Base-by-base conservation (phyloP, 2,329 filamentous ascomycete species). In the Dactylonectria macrodidyma region DNA sequence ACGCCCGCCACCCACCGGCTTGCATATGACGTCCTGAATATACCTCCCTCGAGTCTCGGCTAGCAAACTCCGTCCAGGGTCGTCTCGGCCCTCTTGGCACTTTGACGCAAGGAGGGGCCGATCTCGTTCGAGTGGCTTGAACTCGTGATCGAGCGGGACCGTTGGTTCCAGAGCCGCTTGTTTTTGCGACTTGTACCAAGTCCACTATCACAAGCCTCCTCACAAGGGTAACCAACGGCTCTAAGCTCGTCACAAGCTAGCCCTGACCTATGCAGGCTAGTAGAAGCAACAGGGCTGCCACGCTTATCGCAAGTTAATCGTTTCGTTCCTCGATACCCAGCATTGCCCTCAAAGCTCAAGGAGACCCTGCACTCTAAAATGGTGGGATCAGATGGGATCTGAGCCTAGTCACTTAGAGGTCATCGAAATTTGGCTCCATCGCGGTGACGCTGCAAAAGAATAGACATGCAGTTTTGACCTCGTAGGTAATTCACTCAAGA, bases 351-450 rank as follows among this genome's bases (percentile, higher is more conserved):
- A 12, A n/a, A 14, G 38, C 38, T 14, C 38, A 16, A 16, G n/a
- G 14, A 16, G 38, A 41, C 12, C 38, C n/a, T 16, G 12, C 38
- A 12, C 38, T 12, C 38, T 6, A 41, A 41, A 41, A 19, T 19
- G 12, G 10, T 16, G 14, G n/a, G 10, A 12, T 14, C 38, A 16
- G 38, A 41, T 41, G n/a, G 12, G 19, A 16, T 14, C 38, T 41
- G 10, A 41, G 19, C 19, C 19, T 19, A 19, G 19, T 19, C 19
- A 19, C 19, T 19, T 19, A 19, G 19, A 1, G 19, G 19, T 19
- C 14, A 51, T 68, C 19, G 19, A 19, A 19, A 19, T 65, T 68
- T 14, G 66, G 65, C 30, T 65, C 60, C 47, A 54, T 66, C 38
- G 60, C 63, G 50, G 22, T 33, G 11, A 5, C 14, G n/a, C n/a